phyloP scores from a whole-genome alignment of 2,329 filamentous ascomycete genomes.

The Fusarium continuum region DNA sequence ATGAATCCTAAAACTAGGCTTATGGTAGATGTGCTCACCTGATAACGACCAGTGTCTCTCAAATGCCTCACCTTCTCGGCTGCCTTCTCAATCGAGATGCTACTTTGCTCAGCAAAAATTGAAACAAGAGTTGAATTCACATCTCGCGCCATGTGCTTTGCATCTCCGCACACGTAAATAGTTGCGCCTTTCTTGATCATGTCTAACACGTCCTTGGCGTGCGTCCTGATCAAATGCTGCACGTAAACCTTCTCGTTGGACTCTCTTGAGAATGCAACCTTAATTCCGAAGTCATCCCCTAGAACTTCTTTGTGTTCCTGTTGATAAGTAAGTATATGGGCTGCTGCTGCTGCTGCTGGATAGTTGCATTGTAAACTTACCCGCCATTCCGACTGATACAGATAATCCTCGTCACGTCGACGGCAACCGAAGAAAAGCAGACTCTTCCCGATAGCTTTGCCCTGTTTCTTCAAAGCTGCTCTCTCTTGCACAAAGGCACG shows the following conservation, averaged over 20 bases:
- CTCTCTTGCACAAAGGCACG: constrained; percentile 7
- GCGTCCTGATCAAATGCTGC: neutral
- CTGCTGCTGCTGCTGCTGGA: too few relatives aligned
- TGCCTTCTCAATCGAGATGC: rapidly evolving
- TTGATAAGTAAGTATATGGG: neutral
- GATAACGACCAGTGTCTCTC: neutral
- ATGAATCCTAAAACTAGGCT: rapidly evolving
- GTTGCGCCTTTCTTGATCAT: neutral
- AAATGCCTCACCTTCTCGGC: neutral
- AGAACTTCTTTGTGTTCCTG: neutral
- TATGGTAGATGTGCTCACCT: neutral
- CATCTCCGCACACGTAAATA: neutral
- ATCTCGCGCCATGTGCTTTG: neutral
- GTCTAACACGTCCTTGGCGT: neutral
- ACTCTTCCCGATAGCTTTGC: neutral
- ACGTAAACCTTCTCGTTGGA: neutral
- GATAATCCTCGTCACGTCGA: neutral
- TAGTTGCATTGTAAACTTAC: neutral
- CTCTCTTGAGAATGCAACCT: neutral
- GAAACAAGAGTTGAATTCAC: neutral
- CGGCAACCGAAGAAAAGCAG: constrained; percentile 8
- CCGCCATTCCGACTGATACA: neutral
- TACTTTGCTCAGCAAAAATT: neutral
- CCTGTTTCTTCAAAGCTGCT: neutral
- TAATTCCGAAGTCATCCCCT: neutral